phyloP scores from a whole-genome alignment of 176 grass and related monocot genomes.

The Melocanna baccifera region DNA sequence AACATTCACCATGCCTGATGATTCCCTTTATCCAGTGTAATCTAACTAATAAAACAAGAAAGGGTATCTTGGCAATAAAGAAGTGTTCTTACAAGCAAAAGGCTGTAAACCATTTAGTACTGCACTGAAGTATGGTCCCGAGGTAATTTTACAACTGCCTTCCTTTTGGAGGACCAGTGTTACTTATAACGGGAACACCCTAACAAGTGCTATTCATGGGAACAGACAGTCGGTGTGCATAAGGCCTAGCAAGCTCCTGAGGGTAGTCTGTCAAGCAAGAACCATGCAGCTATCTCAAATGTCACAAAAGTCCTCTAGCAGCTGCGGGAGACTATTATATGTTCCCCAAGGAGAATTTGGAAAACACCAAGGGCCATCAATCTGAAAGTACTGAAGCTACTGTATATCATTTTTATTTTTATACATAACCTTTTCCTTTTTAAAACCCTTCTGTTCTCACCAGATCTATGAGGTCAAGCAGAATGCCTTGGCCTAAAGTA shows the following conservation, averaged over 20 bases:
- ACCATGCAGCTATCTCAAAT: not conserved
- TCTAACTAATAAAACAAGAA: not conserved
- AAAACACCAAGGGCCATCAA: not conserved
- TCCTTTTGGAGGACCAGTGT: not conserved
- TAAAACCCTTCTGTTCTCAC: not conserved
- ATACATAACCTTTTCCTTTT: not conserved
- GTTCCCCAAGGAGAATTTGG: not conserved
- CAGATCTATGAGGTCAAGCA: not conserved
- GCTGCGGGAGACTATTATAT: not conserved
- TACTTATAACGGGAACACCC: slow-evolving; percentile 5
- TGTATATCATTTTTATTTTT: not conserved
- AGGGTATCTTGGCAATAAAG: not conserved
- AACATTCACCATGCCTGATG: not conserved
- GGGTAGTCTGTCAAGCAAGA: not conserved
- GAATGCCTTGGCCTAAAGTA: not conserved
- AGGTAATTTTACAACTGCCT: not conserved
- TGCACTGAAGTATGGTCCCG: not conserved
- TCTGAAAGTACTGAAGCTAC: not conserved
- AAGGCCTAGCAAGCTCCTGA: not conserved
- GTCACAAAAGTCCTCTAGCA: not conserved
- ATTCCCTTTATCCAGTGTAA: not conserved
- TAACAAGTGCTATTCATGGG: not conserved
- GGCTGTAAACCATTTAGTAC: not conserved
- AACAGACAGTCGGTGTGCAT: not conserved
- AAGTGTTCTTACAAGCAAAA: not conserved